phyloP scores from a whole-genome alignment of 176 grass and related monocot species.

The Raddia distichophylla region DNA sequence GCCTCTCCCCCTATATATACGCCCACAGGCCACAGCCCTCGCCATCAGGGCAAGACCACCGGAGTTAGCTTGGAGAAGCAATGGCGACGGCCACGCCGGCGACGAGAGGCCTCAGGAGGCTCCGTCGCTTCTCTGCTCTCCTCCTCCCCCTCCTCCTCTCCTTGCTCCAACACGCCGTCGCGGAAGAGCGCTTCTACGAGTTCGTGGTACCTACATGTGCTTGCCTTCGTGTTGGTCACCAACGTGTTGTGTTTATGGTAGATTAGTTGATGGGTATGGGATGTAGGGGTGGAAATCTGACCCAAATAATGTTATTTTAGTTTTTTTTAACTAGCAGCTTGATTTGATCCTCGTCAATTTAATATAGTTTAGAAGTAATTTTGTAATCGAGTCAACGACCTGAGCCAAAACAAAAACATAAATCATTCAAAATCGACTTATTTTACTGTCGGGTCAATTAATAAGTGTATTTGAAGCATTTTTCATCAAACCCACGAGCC shows the following conservation, averaged over 20 bases:
- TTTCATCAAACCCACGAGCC: no score
- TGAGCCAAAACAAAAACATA: no score
- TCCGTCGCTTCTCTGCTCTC: slow-evolving; percentile 33
- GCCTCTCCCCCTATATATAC: slow-evolving; percentile 28
- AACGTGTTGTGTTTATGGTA: background rate
- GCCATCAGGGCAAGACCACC: slow-evolving; percentile 34
- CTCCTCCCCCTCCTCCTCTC: slow-evolving; percentile 39
- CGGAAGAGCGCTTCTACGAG: slow-evolving; percentile 80
- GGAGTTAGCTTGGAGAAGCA: background rate
- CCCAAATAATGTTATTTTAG: no score
- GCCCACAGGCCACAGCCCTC: background rate
- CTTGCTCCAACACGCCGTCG: slow-evolving; percentile 44
- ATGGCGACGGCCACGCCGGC: slow-evolving; percentile 7
- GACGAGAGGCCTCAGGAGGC: slow-evolving; percentile 22
- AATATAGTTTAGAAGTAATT: no score
- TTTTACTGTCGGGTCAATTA: no score
- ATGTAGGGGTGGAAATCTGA: no score
- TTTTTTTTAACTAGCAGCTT: no score
- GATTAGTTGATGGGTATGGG: background rate
- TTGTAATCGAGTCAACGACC: no score
- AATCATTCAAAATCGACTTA: no score
- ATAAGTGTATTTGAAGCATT: no score
- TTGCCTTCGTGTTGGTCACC: background rate
- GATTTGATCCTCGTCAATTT: no score
- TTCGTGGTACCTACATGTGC: slow-evolving; percentile 61